Evolutionary conservation across 306 rosid species (phyloP).

Genomic region (Pachyrhizus erosus): DNA sequence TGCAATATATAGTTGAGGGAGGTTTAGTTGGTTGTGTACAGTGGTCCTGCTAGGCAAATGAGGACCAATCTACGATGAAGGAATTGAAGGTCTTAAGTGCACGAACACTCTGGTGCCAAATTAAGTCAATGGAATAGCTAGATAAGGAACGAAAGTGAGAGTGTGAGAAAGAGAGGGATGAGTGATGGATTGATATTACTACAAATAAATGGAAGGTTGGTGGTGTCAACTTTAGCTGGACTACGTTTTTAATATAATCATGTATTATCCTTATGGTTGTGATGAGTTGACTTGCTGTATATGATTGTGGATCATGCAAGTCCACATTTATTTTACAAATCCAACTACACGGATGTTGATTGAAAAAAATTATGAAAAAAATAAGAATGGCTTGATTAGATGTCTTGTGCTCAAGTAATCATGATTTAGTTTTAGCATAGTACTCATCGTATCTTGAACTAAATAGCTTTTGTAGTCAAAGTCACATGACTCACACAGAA

Average conservation of each 20-base stretch:
- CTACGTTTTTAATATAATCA: background rate
- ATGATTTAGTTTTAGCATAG: background rate
- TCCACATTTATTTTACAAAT: slow-evolving; percentile 8
- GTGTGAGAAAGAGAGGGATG: background rate
- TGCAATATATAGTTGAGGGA: background rate
- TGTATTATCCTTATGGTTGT: background rate
- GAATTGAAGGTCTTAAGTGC: background rate
- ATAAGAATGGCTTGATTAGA: background rate
- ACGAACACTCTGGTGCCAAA: background rate
- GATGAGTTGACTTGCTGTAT: slow-evolving; percentile 1
- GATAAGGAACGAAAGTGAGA: background rate
- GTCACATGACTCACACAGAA: slow-evolving; percentile 14
- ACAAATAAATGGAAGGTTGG: background rate
- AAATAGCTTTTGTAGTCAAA: background rate
- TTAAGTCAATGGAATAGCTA: slow-evolving; percentile 11
- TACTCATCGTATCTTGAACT: background rate
- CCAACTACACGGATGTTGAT: background rate
- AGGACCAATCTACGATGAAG: background rate
- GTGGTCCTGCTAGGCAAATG: background rate
- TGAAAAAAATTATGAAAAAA: background rate
- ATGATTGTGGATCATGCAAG: slow-evolving; percentile 28
- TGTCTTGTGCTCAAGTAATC: background rate
- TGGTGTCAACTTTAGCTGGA: background rate
- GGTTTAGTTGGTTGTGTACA: background rate
- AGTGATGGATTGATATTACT: background rate